A percentile compares a stretch with the other conserved stretches of the same genome.
Evolutionary conservation across 2,329 filamentous ascomycete species (phyloP).

Genomic region (Pleoardoris graminearum): DNA sequence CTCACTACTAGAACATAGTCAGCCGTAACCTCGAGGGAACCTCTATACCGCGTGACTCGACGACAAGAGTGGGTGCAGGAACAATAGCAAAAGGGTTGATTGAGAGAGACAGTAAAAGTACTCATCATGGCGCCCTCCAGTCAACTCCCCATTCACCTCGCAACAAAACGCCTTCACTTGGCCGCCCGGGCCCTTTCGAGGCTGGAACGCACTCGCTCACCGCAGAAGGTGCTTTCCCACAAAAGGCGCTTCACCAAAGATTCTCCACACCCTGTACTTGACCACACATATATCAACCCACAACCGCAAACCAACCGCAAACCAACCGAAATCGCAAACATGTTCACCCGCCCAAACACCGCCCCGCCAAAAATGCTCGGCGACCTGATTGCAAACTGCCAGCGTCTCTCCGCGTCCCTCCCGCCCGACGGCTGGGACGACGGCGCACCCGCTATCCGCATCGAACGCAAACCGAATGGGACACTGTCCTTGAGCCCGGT

Average conservation of each 20-base stretch:
- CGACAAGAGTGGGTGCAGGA: too few species aligned
- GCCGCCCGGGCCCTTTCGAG: too few species aligned
- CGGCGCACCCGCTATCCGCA: neutral
- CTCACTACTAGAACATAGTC: too few species aligned
- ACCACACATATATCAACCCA: too few species aligned
- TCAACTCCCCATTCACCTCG: neutral
- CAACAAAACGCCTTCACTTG: too few species aligned
- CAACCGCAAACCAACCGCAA: neutral
- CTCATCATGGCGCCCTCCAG: neutral
- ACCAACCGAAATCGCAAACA: neutral
- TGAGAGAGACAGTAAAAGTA: neutral
- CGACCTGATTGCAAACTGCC: conserved; percentile 15
- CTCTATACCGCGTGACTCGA: too few species aligned
- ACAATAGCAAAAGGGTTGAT: too few species aligned
- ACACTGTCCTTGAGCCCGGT: conserved; percentile 5
- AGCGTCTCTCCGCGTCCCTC: conserved; percentile 18
- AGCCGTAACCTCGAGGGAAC: too few species aligned
- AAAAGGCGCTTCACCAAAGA: too few species aligned
- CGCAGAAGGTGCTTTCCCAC: too few species aligned
- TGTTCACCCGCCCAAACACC: neutral
- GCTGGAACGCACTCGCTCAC: too few species aligned
- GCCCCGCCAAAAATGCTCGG: conserved; percentile 21
- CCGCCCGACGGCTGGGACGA: conserved; percentile 22
- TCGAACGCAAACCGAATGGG: conserved; percentile 14
- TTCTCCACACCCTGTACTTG: too few species aligned